Conservation (phyloP, 2,329 filamentous ascomycete species). For the Fusarium circinatum region DNA sequence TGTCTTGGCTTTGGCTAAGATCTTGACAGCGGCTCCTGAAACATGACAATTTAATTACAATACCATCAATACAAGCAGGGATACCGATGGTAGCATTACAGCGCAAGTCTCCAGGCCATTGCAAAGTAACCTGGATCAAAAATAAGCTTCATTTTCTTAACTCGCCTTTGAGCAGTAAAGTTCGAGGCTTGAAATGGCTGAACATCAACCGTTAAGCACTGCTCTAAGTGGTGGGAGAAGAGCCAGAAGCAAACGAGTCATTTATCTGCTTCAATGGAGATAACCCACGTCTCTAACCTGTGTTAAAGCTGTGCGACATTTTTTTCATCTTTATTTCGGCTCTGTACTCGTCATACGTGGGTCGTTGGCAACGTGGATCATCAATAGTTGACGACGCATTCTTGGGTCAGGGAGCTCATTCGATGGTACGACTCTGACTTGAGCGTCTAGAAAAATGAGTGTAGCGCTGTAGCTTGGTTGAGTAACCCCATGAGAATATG, state of each 20-base stretch:
- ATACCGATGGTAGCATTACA: background rate
- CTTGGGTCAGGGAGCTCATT: background rate
- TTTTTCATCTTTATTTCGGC: background rate
- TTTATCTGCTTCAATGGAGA: background rate
- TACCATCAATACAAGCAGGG: background rate
- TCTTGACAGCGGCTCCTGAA: background rate
- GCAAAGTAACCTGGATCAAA: background rate
- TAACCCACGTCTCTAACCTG: background rate
- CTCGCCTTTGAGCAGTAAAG: background rate
- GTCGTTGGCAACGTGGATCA: conserved; percentile 29
- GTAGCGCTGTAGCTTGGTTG: background rate
- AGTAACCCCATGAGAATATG: no score
- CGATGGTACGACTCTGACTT: background rate
- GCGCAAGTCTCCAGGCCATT: no score
- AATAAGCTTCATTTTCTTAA: background rate
- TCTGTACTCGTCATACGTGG: conserved; percentile 30
- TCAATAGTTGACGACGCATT: conserved; percentile 3
- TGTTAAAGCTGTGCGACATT: conserved; percentile 16
- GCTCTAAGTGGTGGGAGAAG: background rate
- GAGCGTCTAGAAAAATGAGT: background rate
- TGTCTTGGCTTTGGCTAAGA: conserved; percentile 14
- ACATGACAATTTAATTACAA: background rate
- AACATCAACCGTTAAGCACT: background rate
- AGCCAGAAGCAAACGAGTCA: background rate
- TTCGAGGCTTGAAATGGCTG: background rate